Evolutionary conservation across 106 monocot genomes (phyloP).

Genomic region (Dendrobium huoshanense): DNA sequence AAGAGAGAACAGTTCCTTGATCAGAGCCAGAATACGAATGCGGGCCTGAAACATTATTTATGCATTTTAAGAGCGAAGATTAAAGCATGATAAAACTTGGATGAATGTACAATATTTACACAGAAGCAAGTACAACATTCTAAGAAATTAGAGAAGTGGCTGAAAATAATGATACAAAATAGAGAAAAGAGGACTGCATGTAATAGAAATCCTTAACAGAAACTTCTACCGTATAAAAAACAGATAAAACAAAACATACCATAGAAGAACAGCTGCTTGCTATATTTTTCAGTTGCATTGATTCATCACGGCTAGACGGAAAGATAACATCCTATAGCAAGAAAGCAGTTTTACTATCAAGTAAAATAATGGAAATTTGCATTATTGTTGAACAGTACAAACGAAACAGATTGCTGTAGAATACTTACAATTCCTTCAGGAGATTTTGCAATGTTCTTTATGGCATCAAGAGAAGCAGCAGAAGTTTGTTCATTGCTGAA

Average conservation of each 20-base stretch:
- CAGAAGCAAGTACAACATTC: background rate
- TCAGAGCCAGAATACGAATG: constrained; percentile 73
- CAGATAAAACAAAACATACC: constrained; percentile 28
- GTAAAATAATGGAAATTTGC: constrained; percentile 4
- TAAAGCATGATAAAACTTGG: constrained; percentile 1
- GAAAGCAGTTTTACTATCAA: constrained; percentile 4
- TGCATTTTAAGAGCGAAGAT: constrained; percentile 4
- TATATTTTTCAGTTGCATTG: constrained; percentile 46
- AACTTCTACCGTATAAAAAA: background rate
- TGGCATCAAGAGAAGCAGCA: constrained; percentile 54
- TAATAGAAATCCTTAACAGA: background rate
- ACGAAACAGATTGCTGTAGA: constrained; percentile 7
- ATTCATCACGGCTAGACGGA: constrained; percentile 27
- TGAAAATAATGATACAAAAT: background rate
- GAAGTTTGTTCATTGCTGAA: constrained; percentile 69
- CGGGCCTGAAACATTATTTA: constrained; percentile 45
- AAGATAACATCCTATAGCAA: constrained; percentile 55
- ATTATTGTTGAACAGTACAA: background rate
- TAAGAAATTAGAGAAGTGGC: background rate
- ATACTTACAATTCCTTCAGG: constrained; percentile 71
- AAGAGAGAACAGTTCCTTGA: constrained; percentile 78
- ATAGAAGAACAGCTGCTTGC: constrained; percentile 51
- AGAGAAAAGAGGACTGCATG: background rate
- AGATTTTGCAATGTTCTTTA: constrained; percentile 54
- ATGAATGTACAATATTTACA: background rate